These are phyloP conservation scores for Gymnopilus dilepis DNA, from an alignment of 768 basidiomycete species.

Conservation along the genomic window DNA sequence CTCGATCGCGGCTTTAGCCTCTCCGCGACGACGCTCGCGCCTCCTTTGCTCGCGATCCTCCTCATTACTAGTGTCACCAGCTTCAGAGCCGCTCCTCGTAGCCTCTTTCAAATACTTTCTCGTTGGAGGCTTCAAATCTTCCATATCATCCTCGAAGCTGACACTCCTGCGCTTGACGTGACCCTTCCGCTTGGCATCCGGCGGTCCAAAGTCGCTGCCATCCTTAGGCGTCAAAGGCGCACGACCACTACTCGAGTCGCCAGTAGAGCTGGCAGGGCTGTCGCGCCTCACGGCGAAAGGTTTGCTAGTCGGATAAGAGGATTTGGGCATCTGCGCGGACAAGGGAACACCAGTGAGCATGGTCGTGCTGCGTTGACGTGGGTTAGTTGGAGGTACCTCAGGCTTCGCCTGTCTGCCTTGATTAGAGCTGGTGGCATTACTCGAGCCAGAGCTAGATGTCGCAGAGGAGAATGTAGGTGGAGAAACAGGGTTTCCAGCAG, in stretches of 20 bases:
- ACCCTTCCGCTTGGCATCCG: conserved; percentile 19
- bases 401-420: conserved; percentile 19
- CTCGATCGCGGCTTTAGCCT: conserved; percentile 89
- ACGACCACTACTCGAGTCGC: conserved; percentile 81
- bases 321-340: conserved; percentile 30
- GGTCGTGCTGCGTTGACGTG: conserved; percentile 46
- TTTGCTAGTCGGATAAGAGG: conserved; percentile 42
- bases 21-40: conserved; percentile 75
- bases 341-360: conserved; percentile 39
- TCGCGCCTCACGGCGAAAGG: conserved; percentile 65
- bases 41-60: conserved; percentile 59
- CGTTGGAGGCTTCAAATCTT: conserved; percentile 23
- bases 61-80: conserved; percentile 42
- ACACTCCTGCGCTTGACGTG: conserved; percentile 63
- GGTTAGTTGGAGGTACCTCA: conserved; percentile 16
- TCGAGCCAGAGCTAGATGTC: background rate
- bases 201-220: conserved; percentile 64
- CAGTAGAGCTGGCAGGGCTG: conserved; percentile 85
- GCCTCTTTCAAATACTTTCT: conserved; percentile 27
- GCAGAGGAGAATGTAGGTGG: background rate
- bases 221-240: conserved; percentile 79
- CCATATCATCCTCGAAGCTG: conserved; percentile 63
- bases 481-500: conserved; percentile 15
- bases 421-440: conserved; percentile 3
- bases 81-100: conserved; percentile 35